phyloP scores from a whole-genome alignment of 257 asterid genomes.

The Rubia yunnanensis region DNA sequence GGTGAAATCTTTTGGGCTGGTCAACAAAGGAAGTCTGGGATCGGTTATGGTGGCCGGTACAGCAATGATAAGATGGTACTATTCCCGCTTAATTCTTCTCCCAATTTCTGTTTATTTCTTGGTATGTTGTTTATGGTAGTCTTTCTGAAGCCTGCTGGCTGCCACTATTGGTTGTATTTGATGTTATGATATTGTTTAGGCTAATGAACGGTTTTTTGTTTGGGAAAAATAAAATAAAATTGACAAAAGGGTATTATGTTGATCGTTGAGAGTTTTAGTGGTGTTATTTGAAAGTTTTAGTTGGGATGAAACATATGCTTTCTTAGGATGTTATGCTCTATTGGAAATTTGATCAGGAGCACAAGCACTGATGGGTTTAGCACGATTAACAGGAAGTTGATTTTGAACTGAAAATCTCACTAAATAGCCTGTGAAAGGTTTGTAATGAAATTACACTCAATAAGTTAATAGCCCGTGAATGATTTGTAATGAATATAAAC shows the following conservation, averaged over 20 bases:
- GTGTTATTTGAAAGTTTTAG: no score
- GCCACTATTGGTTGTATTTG: not conserved
- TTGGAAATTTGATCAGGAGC: no score
- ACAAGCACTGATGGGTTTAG: no score
- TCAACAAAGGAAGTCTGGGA: slow-evolving; percentile 85
- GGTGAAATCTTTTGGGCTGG: slow-evolving; percentile 98
- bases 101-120: no score
- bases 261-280: no score
- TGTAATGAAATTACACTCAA: no score
- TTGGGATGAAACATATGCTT: no score
- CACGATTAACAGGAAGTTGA: not conserved
- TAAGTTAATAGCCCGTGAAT: no score
- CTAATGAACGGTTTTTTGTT: not conserved
- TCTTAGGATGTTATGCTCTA: not conserved
- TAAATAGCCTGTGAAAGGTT: no score
- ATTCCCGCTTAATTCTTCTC: not conserved
- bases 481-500: no score
- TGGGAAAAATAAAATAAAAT: not conserved
- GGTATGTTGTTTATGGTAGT: not conserved
- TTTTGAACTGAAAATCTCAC: not conserved
- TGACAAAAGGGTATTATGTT: not conserved
- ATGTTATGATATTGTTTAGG: not conserved
- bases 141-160: not conserved
- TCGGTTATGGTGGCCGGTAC: slow-evolving; percentile 89
- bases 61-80: slow-evolving; percentile 86